Base-by-base conservation (phyloP, 352 stramenopile genomes). In the Aphanomyces euteiches region DNA sequence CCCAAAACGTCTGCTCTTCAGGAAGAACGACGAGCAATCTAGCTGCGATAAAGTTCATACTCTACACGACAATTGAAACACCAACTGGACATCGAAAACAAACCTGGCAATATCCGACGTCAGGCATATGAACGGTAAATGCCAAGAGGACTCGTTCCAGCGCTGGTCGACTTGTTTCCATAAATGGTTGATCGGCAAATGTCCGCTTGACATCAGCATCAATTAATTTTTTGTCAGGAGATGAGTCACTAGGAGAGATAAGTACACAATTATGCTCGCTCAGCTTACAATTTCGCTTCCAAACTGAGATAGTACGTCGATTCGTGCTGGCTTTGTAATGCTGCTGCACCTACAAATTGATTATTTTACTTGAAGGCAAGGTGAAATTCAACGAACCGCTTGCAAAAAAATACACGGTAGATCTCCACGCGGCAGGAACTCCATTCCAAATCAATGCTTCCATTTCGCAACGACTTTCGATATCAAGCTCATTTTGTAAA, bases 1-100 rank as follows among this genome's bases (percentile, higher is more conserved):
- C 72, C 72, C 72, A 75, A 65, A 75, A 75, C 12, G 72, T 41
- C 38, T 56, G 65, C 54, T 73, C 65, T 34, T 75, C 72, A 41
- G 56, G 43, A 48, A 66, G 69, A 13, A 61, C 10, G 10, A 60
- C 17, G 2, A 69, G 37, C n/a, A 69, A 47, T 47, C 63, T 34
- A 8, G 63, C 63, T 15, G 19, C 63, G 12, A 69, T 65, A 36
- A 50, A 69, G n/a, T 69, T 69, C 63, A 69, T 69, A n/a, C 63
- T 69, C 63, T 69, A 69, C 17, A 13, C 12, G 19, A 67, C 34
- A 34, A 34, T 47, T 60, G 60, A 21, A 37, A 38, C 60, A 37
- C 60, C 10, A 13, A 13, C 37, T 53, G 3, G 19, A 53, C 53
- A n/a, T 12, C 15, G 8, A 19, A 36, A 58, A 17, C 19, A 34